Conservation (phyloP, 2,329 filamentous ascomycete species). For the Ascochyta clinopodiicola region DNA sequence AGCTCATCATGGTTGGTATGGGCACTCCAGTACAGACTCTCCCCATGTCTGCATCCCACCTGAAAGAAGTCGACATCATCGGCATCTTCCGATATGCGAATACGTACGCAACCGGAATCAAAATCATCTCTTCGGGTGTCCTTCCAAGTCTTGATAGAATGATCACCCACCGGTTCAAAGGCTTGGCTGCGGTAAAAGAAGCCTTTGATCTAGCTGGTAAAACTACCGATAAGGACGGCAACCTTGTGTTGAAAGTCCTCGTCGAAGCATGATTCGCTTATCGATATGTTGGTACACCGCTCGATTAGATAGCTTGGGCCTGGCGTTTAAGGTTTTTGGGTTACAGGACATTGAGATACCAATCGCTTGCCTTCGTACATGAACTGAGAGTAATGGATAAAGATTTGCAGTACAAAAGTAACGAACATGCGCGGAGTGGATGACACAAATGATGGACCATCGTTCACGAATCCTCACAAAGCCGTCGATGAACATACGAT, state of each 20-base stretch:
- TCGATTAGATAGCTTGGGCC: not conserved
- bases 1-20: conserved; percentile 64
- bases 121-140: conserved; percentile 58
- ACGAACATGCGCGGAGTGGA: not conserved
- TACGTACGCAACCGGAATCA: conserved; percentile 62
- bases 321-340: conserved; percentile 4
- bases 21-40: conserved; percentile 62
- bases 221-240: conserved; percentile 59
- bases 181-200: conserved; percentile 56
- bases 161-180: conserved; percentile 60
- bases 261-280: conserved; percentile 35
- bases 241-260: conserved; percentile 60
- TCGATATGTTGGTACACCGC: not conserved
- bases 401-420: not conserved
- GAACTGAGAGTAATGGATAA: not conserved
- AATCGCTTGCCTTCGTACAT: conserved; percentile 7
- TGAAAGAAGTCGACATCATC: conserved; percentile 63
- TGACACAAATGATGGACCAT: not conserved
- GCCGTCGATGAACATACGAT: not conserved
- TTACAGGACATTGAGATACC: conserved; percentile 6
- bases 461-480: not conserved
- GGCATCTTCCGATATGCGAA: conserved; percentile 64
- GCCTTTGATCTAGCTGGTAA: conserved; percentile 60
- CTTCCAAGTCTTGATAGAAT: conserved; percentile 59
- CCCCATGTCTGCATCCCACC: conserved; percentile 60